A percentile compares a stretch with the other conserved stretches of the same genome.
Conservation (phyloP, 2,329 filamentous ascomycete genomes). For the Pezicula carpinea region DNA sequence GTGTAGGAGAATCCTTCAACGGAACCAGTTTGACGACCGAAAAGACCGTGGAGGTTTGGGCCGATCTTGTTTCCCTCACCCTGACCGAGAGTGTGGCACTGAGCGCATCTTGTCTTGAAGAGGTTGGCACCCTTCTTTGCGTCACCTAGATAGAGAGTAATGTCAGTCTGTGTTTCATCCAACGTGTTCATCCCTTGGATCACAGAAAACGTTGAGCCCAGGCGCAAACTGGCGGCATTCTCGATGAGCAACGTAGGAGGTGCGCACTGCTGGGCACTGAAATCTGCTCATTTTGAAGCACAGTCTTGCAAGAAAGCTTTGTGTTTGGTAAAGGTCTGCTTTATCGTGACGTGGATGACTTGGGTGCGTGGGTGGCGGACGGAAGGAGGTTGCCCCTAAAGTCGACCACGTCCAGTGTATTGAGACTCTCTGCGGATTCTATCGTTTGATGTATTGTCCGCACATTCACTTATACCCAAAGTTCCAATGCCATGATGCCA, state of each 20-base stretch:
- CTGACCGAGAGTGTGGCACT: constrained; percentile 95
- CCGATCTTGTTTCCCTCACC: constrained; percentile 97
- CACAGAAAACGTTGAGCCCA: neutral
- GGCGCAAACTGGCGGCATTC: constrained; percentile 14
- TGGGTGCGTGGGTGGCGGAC: neutral
- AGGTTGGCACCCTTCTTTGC: constrained; percentile 94
- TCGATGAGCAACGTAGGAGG: neutral
- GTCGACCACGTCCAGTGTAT: constrained; percentile 3
- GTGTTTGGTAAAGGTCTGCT: neutral
- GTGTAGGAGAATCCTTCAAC: constrained; percentile 95
- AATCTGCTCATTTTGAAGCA: neutral
- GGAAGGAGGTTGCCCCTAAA: constrained; percentile 4
- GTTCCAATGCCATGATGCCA: neutral
- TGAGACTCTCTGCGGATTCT: neutral
- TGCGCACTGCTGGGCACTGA: neutral
- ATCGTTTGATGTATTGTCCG: neutral
- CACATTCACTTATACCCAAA: neutral
- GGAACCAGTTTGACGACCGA: constrained; percentile 89
- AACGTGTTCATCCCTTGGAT: neutral
- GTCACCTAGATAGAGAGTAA: constrained; percentile 61
- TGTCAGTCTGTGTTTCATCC: constrained; percentile 25
- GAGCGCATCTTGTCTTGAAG: constrained; percentile 98
- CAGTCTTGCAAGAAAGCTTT: neutral
- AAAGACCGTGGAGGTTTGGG: constrained; percentile 94
- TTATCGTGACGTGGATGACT: neutral